Conservation (phyloP, 2,329 filamentous ascomycete species). For the Aureobasidium sp. region DNA sequence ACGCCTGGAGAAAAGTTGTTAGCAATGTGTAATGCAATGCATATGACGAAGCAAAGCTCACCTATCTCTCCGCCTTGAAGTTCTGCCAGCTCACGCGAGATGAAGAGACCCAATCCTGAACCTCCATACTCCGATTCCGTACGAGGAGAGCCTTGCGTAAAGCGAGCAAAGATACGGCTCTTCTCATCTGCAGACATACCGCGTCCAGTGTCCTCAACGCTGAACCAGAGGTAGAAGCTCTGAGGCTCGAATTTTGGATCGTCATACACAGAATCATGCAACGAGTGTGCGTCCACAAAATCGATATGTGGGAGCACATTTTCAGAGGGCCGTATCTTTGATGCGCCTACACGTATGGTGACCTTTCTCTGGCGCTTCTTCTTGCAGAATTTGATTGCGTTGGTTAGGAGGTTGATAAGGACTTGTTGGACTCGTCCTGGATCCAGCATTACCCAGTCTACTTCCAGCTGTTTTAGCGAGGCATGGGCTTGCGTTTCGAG, state of each 20-base stretch:
- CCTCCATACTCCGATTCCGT: slow-evolving; percentile 63
- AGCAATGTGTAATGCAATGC: not conserved
- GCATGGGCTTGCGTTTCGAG: slow-evolving; percentile 11
- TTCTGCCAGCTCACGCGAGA: slow-evolving; percentile 59
- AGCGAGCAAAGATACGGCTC: slow-evolving; percentile 56
- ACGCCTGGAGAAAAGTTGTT: slow-evolving; percentile 35
- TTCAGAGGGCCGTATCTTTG: slow-evolving; percentile 17
- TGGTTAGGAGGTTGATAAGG: slow-evolving; percentile 24
- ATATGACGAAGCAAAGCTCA: not conserved
- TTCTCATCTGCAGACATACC: slow-evolving; percentile 33
- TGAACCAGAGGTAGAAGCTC: slow-evolving; percentile 20
- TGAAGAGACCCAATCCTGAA: slow-evolving; percentile 62
- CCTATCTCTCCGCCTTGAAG: slow-evolving; percentile 63
- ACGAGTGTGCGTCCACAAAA: slow-evolving; percentile 19
- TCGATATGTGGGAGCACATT: slow-evolving; percentile 29
- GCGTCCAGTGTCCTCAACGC: slow-evolving; percentile 25
- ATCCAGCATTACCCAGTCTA: slow-evolving; percentile 24
- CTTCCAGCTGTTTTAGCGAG: slow-evolving; percentile 1
- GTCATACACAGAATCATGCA: slow-evolving; percentile 10
- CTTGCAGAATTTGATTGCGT: slow-evolving; percentile 24
- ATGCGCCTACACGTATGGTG: slow-evolving; percentile 19
- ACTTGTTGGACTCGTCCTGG: slow-evolving; percentile 22
- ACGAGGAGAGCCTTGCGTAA: slow-evolving; percentile 59
- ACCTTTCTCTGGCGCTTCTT: slow-evolving; percentile 17
- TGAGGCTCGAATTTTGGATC: slow-evolving; percentile 11